phyloP scores from a whole-genome alignment of 2,329 filamentous ascomycete species.

The Paraphoma chrysanthemicola region DNA sequence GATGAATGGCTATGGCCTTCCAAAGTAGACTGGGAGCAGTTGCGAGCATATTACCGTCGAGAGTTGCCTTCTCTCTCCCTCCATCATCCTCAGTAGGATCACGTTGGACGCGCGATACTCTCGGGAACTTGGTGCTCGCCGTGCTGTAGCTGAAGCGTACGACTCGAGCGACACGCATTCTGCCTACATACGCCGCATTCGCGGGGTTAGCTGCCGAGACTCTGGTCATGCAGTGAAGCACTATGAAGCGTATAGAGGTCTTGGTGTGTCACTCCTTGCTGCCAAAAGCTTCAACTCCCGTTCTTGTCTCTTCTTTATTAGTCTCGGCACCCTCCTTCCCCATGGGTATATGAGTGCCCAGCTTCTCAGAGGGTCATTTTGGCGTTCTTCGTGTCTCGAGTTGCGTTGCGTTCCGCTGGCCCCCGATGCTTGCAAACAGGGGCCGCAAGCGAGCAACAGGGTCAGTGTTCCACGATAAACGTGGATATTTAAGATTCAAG shows the following conservation, averaged over 20 bases:
- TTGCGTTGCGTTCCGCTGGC: background rate
- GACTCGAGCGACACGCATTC: background rate
- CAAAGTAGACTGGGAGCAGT: background rate
- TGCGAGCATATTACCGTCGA: background rate
- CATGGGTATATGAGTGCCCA: background rate
- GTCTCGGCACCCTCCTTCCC: background rate
- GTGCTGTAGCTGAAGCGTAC: background rate
- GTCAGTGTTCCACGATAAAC: conserved; percentile 1
- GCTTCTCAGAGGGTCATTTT: background rate
- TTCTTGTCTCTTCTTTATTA: background rate
- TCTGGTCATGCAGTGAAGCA: conserved; percentile 13
- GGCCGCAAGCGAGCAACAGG: background rate
- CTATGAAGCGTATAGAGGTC: conserved; percentile 7
- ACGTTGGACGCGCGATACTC: background rate
- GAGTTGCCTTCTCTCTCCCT: background rate
- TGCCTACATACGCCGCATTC: background rate
- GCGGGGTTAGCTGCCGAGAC: conserved; percentile 1
- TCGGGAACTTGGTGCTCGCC: background rate
- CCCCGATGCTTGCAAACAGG: background rate
- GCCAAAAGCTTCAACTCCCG: background rate
- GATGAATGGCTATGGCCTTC: no score
- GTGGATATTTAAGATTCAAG: background rate
- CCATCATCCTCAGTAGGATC: background rate
- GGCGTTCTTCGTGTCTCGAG: conserved; percentile 1
- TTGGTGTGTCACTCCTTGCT: conserved; percentile 3